Base-by-base conservation (phyloP, 2,329 filamentous ascomycete species). In the Grosmannia huntii region DNA sequence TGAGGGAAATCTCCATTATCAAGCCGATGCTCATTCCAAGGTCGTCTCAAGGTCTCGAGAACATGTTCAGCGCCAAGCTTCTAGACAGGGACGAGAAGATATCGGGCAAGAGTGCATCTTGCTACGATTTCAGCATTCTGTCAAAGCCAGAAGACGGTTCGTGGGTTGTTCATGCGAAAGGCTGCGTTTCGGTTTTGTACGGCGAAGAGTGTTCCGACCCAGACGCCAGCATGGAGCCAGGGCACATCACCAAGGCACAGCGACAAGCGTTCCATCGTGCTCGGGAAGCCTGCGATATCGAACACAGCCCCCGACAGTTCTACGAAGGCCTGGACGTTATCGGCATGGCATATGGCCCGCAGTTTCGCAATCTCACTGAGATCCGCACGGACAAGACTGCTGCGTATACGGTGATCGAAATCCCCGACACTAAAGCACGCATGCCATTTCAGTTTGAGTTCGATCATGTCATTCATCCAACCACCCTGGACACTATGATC, bases 371-470 rank as follows among this genome's bases (percentile, higher is more conserved):
- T 59, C 71, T 80, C 33, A 63, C 60, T 3, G 65, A 67, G 14
- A 63, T 70, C 2, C 23, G 53, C 19, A 41, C 9, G 3, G 53
- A 53, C 4, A 31, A 56, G 21, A 12, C 51, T 0, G 62, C 70
- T 12, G 74, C 68, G 46, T 61, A 59, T 23, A 71, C 69, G 56
- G 69, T 66, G 3, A 65, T 81, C 5, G 65, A 66, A 9, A 68
- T 80, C 5, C 75, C 77, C 0, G 73, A 81, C 61, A 82, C 78
- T 2, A 75, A 68, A 62, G 68, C 73, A 3, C 72, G 69, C 51
- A 83, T 83, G 80, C 80, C 79, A 0, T 70, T 70, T 46, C 67
- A 72, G 16, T 81, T 76, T 56, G 79, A 82, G 64, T 81, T 75
- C 60, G 70, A 74, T 4, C 77, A 82, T 61, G 59, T 81, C 5